These are phyloP conservation scores for Tardiomyces depauwii DNA, from an alignment of 1,139 yeast genomes.

Conservation along the genomic window DNA sequence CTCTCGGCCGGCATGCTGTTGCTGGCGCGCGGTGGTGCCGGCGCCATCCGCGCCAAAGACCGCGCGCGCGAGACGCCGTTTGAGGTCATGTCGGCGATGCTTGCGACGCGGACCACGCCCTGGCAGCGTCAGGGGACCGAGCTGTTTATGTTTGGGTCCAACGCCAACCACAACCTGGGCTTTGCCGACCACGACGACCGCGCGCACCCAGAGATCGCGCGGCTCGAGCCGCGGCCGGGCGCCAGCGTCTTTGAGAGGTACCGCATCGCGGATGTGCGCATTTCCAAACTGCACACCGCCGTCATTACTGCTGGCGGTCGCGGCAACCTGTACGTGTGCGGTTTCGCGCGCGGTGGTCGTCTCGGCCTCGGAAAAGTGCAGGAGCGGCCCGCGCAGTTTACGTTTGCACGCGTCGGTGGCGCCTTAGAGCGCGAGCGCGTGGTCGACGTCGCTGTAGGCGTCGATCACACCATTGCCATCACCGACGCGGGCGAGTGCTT, in stretches of 20 bases:
- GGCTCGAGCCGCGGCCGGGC: constrained; percentile 15
- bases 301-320: constrained; percentile 39
- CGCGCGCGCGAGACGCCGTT: constrained; percentile 37
- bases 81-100: constrained; percentile 7
- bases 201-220: constrained; percentile 25
- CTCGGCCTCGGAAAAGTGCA: constrained; percentile 39
- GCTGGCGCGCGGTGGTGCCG: constrained; percentile 32
- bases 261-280: constrained; percentile 33
- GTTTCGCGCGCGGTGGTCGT: constrained; percentile 63
- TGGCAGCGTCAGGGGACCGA: constrained; percentile 39
- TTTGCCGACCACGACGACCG: constrained; percentile 58
- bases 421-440: constrained; percentile 29
- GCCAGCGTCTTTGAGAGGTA: constrained; percentile 3
- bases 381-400: constrained; percentile 14
- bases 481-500: constrained; percentile 43
- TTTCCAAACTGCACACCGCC: constrained; percentile 61
- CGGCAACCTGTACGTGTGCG: constrained; percentile 47
- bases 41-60: constrained; percentile 46
- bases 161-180: constrained; percentile 55
- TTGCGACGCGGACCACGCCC: constrained; percentile 11
- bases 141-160: constrained; percentile 53
- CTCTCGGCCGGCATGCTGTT: constrained; percentile 44
- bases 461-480: constrained; percentile 55
- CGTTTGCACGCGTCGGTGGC: constrained; percentile 29
- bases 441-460: constrained; percentile 40